Percentiles rank a stretch among this genome's conserved stretches.
Conservation (phyloP, 108 stramenopile species). For the Discostella stelligeroides region DNA sequence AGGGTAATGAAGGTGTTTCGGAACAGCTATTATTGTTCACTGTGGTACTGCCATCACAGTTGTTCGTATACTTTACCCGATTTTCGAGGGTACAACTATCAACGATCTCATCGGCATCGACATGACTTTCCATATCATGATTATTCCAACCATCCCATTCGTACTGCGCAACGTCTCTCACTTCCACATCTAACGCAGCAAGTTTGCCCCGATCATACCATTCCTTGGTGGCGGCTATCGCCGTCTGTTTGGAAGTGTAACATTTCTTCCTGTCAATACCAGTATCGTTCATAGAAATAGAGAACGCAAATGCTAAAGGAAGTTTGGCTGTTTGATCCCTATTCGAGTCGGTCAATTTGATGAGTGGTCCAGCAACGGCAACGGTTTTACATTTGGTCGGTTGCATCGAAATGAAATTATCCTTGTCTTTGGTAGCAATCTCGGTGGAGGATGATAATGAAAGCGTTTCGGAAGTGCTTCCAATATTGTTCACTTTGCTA, state of each 20-base stretch:
- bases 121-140: background rate
- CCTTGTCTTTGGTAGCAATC: no score
- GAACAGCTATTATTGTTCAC: no score
- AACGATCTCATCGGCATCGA: no score
- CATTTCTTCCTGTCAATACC: background rate
- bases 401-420: no score
- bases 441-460: no score
- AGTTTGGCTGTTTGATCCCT: conserved; percentile 9
- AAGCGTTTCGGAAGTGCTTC: no score
- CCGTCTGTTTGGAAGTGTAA: conserved; percentile 5
- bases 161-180: background rate
- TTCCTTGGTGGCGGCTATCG: background rate
- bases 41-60: no score
- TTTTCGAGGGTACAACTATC: no score
- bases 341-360: conserved; percentile 3
- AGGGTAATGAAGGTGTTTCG: no score
- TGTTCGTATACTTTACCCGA: no score
- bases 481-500: no score
- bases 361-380: background rate
- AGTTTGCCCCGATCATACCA: background rate
- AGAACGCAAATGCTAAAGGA: conserved; percentile 4
- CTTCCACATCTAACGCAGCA: background rate
- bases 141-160: background rate
- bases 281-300: no score
- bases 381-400: background rate